Base-by-base conservation (phyloP, 768 basidiomycete genomes). In the Exsudoporus frostii region DNA sequence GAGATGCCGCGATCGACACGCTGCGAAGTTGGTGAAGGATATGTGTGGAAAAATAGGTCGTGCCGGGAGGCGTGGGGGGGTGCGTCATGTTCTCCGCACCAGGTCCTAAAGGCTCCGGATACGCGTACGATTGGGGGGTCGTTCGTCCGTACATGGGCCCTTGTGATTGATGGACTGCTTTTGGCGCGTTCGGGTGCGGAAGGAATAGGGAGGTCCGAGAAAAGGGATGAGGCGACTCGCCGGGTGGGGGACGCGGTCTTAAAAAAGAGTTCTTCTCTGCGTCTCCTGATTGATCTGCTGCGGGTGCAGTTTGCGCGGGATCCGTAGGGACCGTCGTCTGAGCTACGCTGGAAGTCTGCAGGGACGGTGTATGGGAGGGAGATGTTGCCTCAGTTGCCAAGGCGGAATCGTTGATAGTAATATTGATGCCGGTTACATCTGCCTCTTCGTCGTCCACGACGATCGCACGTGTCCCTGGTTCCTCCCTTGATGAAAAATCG, bases 111-210 rank as follows among this genome's bases (percentile, higher is more conserved):
- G 60, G 55, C 11, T 22, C 42, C 24, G 57, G 52, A 10, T 45
- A 50, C 1, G 53, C 27, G 39, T 64, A 58, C 7, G 57, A 50
- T 19, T 67, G 71, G 20, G 53, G 20, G 13, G 43, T 51, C 46
- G 56, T 41, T 45, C 77, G 77, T 45, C 81, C 79, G 64, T 82
- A 86, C 81, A 86, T 81, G 4, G 84, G 84, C 0, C 84, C 84
- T 2, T 70, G 67, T 2, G 64, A 65, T 15, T 54, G 62, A 39
- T 25, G 32, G 2, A 47, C 54, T 30, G 68, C 55, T 50, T 79
- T 81, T 8, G 80, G 80, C 5, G 80, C 81, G 63, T 79, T 78
- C 1, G 80, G 80, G 58, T 82, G 80, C 0, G 80, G 80, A 34
- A 78, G 69, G 55, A 82, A 82, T 20, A 80, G 57, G 45, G 76